Conservation (phyloP, 1,284 basidiomycete genomes). For the Volvariella volvacea region DNA sequence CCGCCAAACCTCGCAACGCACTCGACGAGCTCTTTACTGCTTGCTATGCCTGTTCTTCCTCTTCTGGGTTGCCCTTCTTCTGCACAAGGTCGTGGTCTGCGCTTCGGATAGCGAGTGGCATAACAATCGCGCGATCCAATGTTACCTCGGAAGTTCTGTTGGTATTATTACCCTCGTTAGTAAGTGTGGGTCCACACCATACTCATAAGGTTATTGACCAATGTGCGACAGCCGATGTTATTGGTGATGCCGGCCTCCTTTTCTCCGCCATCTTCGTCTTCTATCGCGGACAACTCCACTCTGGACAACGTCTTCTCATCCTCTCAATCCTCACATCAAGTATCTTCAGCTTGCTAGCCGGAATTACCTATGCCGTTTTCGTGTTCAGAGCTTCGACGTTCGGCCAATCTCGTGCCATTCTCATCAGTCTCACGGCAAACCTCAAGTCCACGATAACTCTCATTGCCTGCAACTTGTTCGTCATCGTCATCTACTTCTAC, state of each 20-base stretch:
- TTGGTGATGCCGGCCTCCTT: conserved; percentile 10
- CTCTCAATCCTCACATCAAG: conserved; percentile 11
- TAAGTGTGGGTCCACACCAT: neutral
- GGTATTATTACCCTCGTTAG: conserved; percentile 5
- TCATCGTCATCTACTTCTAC: conserved; percentile 5
- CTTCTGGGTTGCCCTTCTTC: conserved; percentile 4
- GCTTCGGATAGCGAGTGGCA: conserved; percentile 2
- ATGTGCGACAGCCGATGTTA: conserved; percentile 7
- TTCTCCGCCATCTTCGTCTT: conserved; percentile 10
- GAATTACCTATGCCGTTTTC: conserved; percentile 7
- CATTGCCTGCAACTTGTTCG: conserved; percentile 5
- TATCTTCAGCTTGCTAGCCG: conserved; percentile 7
- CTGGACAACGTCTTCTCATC: conserved; percentile 8
- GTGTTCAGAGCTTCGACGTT: neutral
- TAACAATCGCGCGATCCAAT: conserved; percentile 3
- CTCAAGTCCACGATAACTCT: conserved; percentile 5
- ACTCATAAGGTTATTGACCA: neutral
- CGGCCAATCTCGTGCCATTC: neutral
- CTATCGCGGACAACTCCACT: conserved; percentile 8
- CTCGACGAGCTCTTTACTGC: conserved; percentile 2
- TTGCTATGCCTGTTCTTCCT: conserved; percentile 6
- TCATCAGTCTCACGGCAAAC: neutral
- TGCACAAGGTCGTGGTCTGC: conserved; percentile 7
- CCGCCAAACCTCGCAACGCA: neutral
- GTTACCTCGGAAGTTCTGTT: conserved; percentile 3